These are phyloP conservation scores for Rhodotorula graminis DNA, from an alignment of 768 basidiomycete genomes.

Conservation along the genomic window DNA sequence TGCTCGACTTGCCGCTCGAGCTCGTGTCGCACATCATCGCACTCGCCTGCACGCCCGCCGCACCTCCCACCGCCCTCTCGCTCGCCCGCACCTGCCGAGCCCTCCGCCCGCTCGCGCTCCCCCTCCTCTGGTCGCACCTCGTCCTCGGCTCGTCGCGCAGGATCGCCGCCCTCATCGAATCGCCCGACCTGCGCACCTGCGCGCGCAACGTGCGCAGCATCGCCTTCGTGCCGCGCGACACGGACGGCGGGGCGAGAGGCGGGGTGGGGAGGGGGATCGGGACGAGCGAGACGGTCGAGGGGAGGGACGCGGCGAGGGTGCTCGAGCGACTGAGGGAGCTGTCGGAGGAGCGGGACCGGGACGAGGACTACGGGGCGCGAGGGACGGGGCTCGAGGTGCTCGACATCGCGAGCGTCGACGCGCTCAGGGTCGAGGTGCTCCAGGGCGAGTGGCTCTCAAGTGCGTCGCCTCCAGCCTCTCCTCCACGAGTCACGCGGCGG, in stretches of 20 bases:
- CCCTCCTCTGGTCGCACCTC: neutral
- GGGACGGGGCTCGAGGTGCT: neutral
- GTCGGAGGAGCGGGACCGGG: neutral
- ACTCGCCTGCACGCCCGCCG: neutral
- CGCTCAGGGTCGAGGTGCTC: neutral
- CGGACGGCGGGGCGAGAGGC: neutral
- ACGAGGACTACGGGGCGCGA: too few relatives aligned
- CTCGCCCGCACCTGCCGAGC: neutral
- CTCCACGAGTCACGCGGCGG: neutral
- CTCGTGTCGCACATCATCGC: neutral
- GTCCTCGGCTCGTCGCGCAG: neutral
- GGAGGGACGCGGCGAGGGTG: neutral
- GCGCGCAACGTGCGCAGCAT: neutral
- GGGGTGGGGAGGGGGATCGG: conserved; percentile 9
- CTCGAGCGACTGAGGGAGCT: neutral
- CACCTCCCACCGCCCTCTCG: neutral
- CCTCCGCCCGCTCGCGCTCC: neutral
- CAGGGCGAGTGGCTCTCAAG: conserved; percentile 2
- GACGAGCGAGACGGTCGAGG: conserved; percentile 2
- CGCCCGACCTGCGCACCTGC: neutral
- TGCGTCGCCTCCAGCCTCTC: neutral
- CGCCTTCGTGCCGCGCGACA: neutral
- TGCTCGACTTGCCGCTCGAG: conserved; percentile 19
- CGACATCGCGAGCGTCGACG: conserved; percentile 5
- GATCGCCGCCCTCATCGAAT: neutral